Evolutionary conservation across 2,329 filamentous ascomycete genomes (phyloP).

Genomic region (Ophiocordyceps camponoti-leonardi): DNA sequence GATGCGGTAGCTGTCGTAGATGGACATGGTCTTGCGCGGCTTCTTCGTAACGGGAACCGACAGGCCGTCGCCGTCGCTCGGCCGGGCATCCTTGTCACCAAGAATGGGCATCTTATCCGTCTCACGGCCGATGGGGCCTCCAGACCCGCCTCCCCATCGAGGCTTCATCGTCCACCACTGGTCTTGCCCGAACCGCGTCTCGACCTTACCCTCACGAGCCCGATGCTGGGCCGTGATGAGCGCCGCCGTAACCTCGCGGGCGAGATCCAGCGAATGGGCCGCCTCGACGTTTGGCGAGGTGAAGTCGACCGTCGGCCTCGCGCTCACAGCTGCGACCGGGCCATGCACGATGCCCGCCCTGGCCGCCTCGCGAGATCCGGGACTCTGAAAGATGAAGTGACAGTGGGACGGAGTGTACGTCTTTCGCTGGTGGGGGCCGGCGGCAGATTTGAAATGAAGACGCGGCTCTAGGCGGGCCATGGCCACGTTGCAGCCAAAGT

Average conservation of each 20-base stretch:
- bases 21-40: conserved; percentile 34
- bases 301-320: conserved; percentile 37
- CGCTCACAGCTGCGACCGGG: conserved; percentile 41
- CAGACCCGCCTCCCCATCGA: conserved; percentile 45
- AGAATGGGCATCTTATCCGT: conserved; percentile 28
- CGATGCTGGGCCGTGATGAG: conserved; percentile 48
- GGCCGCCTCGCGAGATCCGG: conserved; percentile 40
- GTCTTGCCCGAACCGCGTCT: conserved; percentile 38
- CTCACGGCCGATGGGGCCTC: conserved; percentile 46
- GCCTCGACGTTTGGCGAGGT: conserved; percentile 20
- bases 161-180: conserved; percentile 44
- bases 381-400: conserved; percentile 42
- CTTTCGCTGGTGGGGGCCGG: conserved; percentile 15
- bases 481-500: conserved; percentile 45
- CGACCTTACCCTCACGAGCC: conserved; percentile 35
- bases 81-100: conserved; percentile 26
- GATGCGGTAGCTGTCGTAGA: conserved; percentile 49
- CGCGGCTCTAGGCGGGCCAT: conserved; percentile 40
- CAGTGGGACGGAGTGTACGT: conserved; percentile 42
- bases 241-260: conserved; percentile 41
- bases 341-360: conserved; percentile 43
- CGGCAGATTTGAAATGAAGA: conserved; percentile 30
- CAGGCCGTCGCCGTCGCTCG: conserved; percentile 9
- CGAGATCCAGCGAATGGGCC: conserved; percentile 45
- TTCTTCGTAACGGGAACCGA: conserved; percentile 22